Base-by-base conservation (phyloP, 148 eudicot species). In the Agrostemma githago region DNA sequence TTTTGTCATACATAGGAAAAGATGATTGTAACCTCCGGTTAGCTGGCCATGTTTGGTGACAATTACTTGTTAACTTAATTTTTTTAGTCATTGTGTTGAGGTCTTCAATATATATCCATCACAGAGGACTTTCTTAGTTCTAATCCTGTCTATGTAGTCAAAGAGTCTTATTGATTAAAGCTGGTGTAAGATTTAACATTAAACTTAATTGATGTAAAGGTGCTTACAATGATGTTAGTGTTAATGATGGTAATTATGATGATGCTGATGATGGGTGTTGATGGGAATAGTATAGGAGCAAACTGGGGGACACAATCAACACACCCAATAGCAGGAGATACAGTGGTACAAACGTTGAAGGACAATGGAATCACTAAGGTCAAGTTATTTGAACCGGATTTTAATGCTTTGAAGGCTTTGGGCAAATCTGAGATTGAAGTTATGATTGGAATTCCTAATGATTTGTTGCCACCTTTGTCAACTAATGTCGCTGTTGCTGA, bases 371-470 rank as follows among this genome's bases (percentile, higher is more conserved):
- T 91, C 20, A 78, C 83, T n/a, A 91, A 87, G 38, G 97, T 89
- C 21, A 91, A 91, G 79, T 78, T 91, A 3, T 91, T 91, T 77
- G 97, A 91, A 66, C 89, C 97, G 6, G 93, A 91, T 75, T 51
- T 77, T 8, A 44, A 38, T 14, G 83, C 81, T 64, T 70, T 91
- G 68, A 82, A 78, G 65, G 88, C 95, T 56, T 74, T 82, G 56
- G 81, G 86, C 15, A 88, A 88, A 2, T 86, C 97, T 42, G 93
- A 91, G 54, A 82, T 91, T 79, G 86, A 91, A 21, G 97, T 91
- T 54, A 91, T 89, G 93, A 86, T 87, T 68, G 97, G 97, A 2
- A 91, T 91, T 26, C 97, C 97, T 1, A 91, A 91, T 83, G 97
- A 91, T 15, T 84, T 91, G 85, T 76, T 91, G 72, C 71, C 76